Evolutionary conservation across 345 rosid genomes (phyloP), one percentile per base, ranked within the genome.

Genomic region (Turritis glabra): DNA sequence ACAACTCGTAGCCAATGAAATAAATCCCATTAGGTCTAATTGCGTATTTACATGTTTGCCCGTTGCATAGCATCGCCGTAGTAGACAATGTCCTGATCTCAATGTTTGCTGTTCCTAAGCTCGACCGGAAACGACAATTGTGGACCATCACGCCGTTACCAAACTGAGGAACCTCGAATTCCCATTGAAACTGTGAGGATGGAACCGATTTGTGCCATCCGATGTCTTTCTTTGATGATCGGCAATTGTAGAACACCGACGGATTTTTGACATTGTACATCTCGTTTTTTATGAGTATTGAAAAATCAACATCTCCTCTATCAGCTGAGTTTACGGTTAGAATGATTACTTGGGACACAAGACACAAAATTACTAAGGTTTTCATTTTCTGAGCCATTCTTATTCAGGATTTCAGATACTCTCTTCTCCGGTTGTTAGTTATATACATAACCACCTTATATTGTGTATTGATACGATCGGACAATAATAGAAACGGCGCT

Each of bases 1-100:
- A 76, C 63, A 76, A 50, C 74, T 76, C 79, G 4, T 76, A 37
- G 8, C 79, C 79, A 25, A 69, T 40, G 57, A 76, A 76, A 69
- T 76, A 76, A 14, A 76, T 61, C 64, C 74, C 79, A 25, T 76
- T 22, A 41, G 57, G 50, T 69, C 79, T 68, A 30, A 76, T n/a
- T 3, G 50, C 70, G 30, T 69, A 76, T 25, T 8, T 53, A 38
- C 79, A 76, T 2, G 4, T 61, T 1, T 69, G 74, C 1, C 74
- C 74, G 5, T 69, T 58, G 25, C 70, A 76, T 40, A 69, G 40
- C 11, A 69, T 76, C 12, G 70, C 70, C 6, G 79, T 76, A 6
- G 79, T 76, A 9, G 79, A 76, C 50, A 69, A 11, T 0, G 74
- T 69, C 50, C 56, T 63, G 64, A 76, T 76, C 56, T 43, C 26